Evolutionary conservation across 306 rosid species (phyloP), one percentile per base, ranked within the genome.

Genomic region (Ormosia semicastrata): DNA sequence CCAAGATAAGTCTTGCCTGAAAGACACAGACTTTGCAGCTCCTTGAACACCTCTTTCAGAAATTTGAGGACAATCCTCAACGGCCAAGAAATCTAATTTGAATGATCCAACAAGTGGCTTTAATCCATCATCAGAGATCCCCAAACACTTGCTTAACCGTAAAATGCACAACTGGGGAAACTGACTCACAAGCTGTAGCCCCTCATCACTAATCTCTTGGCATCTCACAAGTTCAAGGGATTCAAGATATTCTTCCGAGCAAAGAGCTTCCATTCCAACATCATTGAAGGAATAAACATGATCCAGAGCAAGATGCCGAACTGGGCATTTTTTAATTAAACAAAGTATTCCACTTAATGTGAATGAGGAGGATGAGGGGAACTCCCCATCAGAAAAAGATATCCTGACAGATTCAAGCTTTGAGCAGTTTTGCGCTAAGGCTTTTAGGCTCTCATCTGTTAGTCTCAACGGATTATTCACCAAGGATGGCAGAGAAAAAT

Each of bases 1-100:
- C 97, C 98, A 94, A 15, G 97, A 91, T 82, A 94, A 75, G 81
- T 94, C 97, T 70, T 90, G 97, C 86, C 92, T 91, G 89, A 89
- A 92, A 46, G 86, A 89, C 7, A 89, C 76, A 72, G 87, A 85
- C 82, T 75, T 92, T 49, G 98, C 97, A 43, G 92, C 90, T 72
- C 98, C 94, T 18, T 82, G 86, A 68, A 88, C 71, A 46, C 94
- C 94, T 79, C 97, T 91, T 87, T 94, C 97, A 33, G 98, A 89
- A 82, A 92, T 84, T 73, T 86, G 97, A 77, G 97, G 97, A 77
- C 98, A 92, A 85, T 91, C 97, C 78, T 94, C 97, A 33, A 94
- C 89, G 5, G 81, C 90, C 87, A 94, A 66, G 33, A 67, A 66
- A 66, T 91, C 92, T 89, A 94, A 75, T 86, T 92, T 94, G 73